Percentiles rank a stretch among this genome's conserved stretches.
These are phyloP conservation scores for Neurospora discreta DNA, from an alignment of 495 filamentous ascomycete species.

Conservation along the genomic window DNA sequence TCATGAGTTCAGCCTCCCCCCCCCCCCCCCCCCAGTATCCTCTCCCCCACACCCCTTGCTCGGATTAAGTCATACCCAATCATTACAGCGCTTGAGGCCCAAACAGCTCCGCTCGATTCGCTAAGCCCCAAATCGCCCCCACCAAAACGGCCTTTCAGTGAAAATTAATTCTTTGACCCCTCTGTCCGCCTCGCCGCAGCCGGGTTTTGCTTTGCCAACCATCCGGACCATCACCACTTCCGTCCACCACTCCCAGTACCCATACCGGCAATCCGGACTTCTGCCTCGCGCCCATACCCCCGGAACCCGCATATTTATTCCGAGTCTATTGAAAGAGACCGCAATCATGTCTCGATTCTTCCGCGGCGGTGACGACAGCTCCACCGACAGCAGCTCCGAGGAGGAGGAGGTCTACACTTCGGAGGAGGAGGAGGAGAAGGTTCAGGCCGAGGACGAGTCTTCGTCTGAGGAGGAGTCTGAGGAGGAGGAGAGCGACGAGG, in stretches of 20 bases:
- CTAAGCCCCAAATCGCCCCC: conserved; percentile 25
- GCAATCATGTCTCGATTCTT: conserved; percentile 89
- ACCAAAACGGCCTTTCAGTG: conserved; percentile 26
- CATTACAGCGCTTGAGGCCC: not conserved
- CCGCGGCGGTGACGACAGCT: conserved; percentile 84
- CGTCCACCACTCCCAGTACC: conserved; percentile 4
- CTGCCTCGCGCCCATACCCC: conserved; percentile 1
- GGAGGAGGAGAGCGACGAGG: conserved; percentile 48
- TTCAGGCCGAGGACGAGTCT: conserved; percentile 31
- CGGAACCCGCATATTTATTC: not conserved
- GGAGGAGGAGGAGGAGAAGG: conserved; percentile 50
- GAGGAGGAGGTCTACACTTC: conserved; percentile 85
- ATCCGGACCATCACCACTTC: conserved; percentile 8
- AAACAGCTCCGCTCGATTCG: conserved; percentile 3
- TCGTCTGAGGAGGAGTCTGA: conserved; percentile 33
- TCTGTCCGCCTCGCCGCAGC: conserved; percentile 9
- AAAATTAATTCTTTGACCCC: conserved; percentile 25
- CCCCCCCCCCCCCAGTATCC: not conserved
- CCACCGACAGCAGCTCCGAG: conserved; percentile 68
- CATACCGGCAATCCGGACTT: conserved; percentile 1
- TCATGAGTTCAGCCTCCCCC: not conserved
- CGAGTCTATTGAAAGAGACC: not conserved
- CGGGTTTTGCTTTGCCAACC: conserved; percentile 15
- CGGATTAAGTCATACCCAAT: conserved; percentile 7
- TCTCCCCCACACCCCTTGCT: not conserved